Conservation (phyloP, 257 asterid genomes). For the Ocimum tenuiflorum region DNA sequence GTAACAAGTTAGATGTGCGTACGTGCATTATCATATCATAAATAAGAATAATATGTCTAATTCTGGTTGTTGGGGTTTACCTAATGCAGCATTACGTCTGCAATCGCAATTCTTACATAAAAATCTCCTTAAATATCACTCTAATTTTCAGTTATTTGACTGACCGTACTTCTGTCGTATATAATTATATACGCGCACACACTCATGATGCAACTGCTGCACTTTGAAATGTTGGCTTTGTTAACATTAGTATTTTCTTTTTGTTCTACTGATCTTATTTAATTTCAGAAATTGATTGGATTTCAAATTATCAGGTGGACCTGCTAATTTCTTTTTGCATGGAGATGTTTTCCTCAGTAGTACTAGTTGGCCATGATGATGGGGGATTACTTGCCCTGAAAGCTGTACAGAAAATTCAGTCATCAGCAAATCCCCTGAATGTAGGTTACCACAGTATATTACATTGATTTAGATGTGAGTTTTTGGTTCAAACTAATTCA, state of each 20-base stretch:
- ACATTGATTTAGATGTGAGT: no score
- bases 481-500: background rate
- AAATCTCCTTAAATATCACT: background rate
- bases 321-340: slow-evolving; percentile 72
- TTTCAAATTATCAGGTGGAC: slow-evolving; percentile 50
- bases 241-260: background rate
- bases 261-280: background rate
- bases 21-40: background rate
- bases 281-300: background rate
- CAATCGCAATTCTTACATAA: background rate
- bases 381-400: slow-evolving; percentile 84
- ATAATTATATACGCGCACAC: background rate
- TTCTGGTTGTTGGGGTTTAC: background rate
- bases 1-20: slow-evolving; percentile 20
- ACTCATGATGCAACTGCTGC: background rate
- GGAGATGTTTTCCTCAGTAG: slow-evolving; percentile 69
- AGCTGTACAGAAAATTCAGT: slow-evolving; percentile 65
- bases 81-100: background rate
- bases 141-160: background rate
- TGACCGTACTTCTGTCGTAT: background rate
- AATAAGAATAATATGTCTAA: background rate
- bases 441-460: slow-evolving; percentile 41
- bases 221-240: background rate
- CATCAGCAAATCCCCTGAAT: slow-evolving; percentile 38
- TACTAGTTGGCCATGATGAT: slow-evolving; percentile 83